phyloP scores from a whole-genome alignment of 805 yeast genomes.

The Myxozyma nipponensis region DNA sequence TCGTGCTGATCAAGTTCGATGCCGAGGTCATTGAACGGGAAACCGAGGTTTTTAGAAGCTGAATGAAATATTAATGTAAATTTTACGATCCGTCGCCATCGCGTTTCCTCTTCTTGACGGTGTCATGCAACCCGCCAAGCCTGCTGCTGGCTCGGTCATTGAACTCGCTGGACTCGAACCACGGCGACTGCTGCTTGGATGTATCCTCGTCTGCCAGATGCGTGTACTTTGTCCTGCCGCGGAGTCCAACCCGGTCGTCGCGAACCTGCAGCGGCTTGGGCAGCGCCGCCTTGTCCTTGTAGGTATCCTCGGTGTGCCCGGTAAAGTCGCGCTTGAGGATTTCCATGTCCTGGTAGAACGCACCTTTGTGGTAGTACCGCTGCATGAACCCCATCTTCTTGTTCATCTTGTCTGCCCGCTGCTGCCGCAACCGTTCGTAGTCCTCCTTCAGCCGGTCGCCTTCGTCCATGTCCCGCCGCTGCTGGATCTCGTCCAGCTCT shows the following conservation, averaged over 20 bases:
- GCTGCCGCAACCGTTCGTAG: constrained; percentile 14
- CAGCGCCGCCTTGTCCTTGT: constrained; percentile 32
- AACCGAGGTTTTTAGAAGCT: constrained; percentile 30
- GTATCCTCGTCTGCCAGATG: constrained; percentile 37
- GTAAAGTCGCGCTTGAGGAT: constrained; percentile 35
- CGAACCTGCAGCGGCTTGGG: constrained; percentile 35
- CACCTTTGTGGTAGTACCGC: constrained; percentile 37
- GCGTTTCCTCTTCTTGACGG: constrained; percentile 9
- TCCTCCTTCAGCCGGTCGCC: constrained; percentile 28
- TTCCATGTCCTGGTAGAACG: constrained; percentile 35
- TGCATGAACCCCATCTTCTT: constrained; percentile 30
- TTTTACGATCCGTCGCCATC: not conserved
- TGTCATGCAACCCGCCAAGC: constrained; percentile 18
- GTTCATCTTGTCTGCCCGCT: constrained; percentile 20
- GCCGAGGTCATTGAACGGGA: constrained; percentile 55
- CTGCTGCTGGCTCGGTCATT: constrained; percentile 13
- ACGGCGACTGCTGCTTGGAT: constrained; percentile 18
- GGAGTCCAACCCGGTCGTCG: constrained; percentile 32
- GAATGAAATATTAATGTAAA: too few relatives aligned
- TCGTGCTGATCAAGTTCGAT: constrained; percentile 70
- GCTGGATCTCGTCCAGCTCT: constrained; percentile 38
- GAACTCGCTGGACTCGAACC: constrained; percentile 12
- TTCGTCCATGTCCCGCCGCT: constrained; percentile 34
- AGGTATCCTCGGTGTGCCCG: constrained; percentile 35
- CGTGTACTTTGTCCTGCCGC: constrained; percentile 34